Evolutionary conservation across 768 basidiomycete genomes (phyloP).

Genomic region (Bullera alba): DNA sequence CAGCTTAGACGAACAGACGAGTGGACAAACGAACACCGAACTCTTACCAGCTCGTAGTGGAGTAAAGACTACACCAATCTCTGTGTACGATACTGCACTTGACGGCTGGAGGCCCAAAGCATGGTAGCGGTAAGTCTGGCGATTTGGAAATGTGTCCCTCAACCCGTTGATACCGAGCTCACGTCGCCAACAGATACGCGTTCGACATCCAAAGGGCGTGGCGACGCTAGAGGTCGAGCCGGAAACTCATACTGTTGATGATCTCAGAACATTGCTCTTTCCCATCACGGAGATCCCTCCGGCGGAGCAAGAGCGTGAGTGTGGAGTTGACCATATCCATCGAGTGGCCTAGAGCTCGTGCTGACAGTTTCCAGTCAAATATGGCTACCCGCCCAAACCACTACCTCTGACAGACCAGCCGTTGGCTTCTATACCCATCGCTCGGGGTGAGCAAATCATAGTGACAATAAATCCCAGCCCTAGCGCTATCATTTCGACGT

Average conservation of each 20-base stretch:
- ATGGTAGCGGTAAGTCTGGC: too few relatives aligned
- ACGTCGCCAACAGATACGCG: slow-evolving; percentile 51
- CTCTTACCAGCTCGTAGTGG: too few relatives aligned
- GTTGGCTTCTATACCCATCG: slow-evolving; percentile 67
- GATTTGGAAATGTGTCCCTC: too few relatives aligned
- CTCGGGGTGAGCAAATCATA: slow-evolving; percentile 76
- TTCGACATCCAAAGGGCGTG: slow-evolving; percentile 79
- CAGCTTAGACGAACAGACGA: too few relatives aligned
- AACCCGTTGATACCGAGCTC: too few relatives aligned
- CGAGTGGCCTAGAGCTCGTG: not conserved
- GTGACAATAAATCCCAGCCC: slow-evolving; percentile 51
- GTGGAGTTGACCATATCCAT: not conserved
- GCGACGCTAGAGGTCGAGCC: slow-evolving; percentile 64
- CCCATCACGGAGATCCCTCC: slow-evolving; percentile 63
- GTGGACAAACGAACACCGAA: too few relatives aligned
- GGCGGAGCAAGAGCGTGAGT: slow-evolving; percentile 64
- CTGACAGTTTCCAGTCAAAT: slow-evolving; percentile 39
- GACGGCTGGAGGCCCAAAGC: too few relatives aligned
- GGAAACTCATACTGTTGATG: slow-evolving; percentile 59
- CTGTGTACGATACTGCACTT: too few relatives aligned
- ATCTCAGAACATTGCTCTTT: slow-evolving; percentile 68
- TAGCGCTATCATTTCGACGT: slow-evolving; percentile 4
- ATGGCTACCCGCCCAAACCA: slow-evolving; percentile 73
- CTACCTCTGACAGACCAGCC: slow-evolving; percentile 54
- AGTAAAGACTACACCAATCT: too few relatives aligned